Percentiles rank a stretch among this genome's conserved stretches.
Evolutionary conservation across 106 monocot species (phyloP).

Genomic region (Dioscorea dumetorum): DNA sequence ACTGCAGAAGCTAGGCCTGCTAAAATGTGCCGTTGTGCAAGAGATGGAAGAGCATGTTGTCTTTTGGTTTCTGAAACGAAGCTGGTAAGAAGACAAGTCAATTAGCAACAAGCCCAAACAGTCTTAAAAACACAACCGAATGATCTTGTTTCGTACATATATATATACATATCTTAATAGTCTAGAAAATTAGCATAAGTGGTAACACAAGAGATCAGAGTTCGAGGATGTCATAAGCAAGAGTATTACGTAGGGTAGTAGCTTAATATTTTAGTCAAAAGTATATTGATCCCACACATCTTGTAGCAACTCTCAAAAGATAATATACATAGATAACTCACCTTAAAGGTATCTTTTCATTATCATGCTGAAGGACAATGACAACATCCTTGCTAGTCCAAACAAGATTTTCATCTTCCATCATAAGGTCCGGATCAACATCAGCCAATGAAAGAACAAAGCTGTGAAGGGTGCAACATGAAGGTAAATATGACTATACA

Average conservation of each 20-base stretch:
- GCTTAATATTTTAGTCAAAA: no score
- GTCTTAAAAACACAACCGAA: no score
- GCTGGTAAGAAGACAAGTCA: constrained; percentile 30
- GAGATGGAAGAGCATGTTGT: constrained; percentile 58
- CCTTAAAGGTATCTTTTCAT: constrained; percentile 92
- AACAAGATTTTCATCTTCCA: constrained; percentile 99
- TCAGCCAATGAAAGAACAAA: constrained; percentile 96
- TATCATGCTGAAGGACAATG: constrained; percentile 90
- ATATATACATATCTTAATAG: no score
- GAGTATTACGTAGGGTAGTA: no score
- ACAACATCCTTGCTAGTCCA: constrained; percentile 99
- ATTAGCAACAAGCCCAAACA: background rate
- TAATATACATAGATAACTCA: background rate
- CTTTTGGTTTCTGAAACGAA: constrained; percentile 87
- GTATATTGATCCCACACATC: no score
- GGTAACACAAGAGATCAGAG: no score
- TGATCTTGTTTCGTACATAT: no score
- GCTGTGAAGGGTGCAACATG: constrained; percentile 23
- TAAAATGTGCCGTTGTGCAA: constrained; percentile 77
- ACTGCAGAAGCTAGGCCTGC: constrained; percentile 88
- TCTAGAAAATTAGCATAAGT: no score
- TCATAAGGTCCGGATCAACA: constrained; percentile 80
- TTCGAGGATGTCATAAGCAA: no score
- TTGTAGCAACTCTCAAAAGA: no score
- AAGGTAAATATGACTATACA: background rate